Evolutionary conservation across 2,329 filamentous ascomycete genomes (phyloP), one percentile per base, ranked within the genome.

Genomic region (Botrytis fragariae): DNA sequence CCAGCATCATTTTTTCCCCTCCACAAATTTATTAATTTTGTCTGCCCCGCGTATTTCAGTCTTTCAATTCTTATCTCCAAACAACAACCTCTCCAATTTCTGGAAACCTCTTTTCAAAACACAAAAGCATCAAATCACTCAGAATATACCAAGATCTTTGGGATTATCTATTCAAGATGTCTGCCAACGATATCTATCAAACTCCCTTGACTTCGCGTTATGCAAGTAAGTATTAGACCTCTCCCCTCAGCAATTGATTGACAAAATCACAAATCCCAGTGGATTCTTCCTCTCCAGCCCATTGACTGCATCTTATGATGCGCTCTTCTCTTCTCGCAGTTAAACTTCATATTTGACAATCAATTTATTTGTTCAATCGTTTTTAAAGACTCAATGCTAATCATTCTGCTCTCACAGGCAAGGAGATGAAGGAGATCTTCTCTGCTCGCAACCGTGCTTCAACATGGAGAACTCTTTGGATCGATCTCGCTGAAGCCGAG

Each of bases 401-500:
- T 61, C 18, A 37, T 45, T 69, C 45, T 22, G 8, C 18, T 32
- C 29, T 35, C 18, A 39, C 32, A 72, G 71, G 77, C 74, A 72
- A 72, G 10, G 92, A 92, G 83, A 95, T 96, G 92, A 88, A 91
- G 79, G 87, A 88, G 76, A 89, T 97, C 75, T 98, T 97, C 86
- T 91, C 90, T 78, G 89, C 91, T 74, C 89, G 93, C 61, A 91
- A 89, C 71, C 88, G 80, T 29, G 71, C 72, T 85, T 4, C 85
- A 83, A 37, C 85, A 87, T 76, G 77, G 79, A 62, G 79, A 79
- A 71, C 89, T 88, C 77, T 97, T 29, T 98, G 95, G 95, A 85
- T 95, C 62, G 90, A 87, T 83, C 91, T 97, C 18, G 94, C 94
- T 37, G 91, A 97, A 85, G 86, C 88, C 16, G 92, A 97, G 85